These are phyloP conservation scores for Irpex sp. DNA, from an alignment of 1,284 basidiomycete genomes.

Conservation along the genomic window DNA sequence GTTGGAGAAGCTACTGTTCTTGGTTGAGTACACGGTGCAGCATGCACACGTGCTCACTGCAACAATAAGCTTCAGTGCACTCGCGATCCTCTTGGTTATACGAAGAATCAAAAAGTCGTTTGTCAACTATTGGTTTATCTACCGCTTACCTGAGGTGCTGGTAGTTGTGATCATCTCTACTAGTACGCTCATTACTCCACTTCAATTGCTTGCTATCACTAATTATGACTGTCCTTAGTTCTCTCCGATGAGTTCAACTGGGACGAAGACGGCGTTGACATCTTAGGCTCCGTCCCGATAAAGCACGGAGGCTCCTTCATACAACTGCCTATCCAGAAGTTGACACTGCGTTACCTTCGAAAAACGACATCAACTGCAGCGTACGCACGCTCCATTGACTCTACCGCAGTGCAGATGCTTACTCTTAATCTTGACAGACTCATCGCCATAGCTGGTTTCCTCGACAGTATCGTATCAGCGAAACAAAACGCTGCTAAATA, in stretches of 20 bases:
- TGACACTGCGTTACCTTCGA: constrained; percentile 62
- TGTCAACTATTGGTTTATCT: constrained; percentile 60
- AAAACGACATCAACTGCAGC: constrained; percentile 78
- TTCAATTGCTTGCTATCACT: background rate
- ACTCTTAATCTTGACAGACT: constrained; percentile 40
- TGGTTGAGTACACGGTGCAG: constrained; percentile 59
- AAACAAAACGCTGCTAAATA: constrained; percentile 85
- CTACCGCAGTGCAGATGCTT: background rate
- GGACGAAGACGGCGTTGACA: constrained; percentile 76
- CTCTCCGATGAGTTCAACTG: constrained; percentile 70
- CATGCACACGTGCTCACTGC: constrained; percentile 66
- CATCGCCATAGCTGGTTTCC: constrained; percentile 71
- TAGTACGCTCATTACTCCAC: constrained; percentile 41
- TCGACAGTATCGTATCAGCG: constrained; percentile 82
- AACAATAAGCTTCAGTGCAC: constrained; percentile 65
- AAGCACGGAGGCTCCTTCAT: constrained; percentile 57
- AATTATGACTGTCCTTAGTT: constrained; percentile 39
- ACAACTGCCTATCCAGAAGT: constrained; percentile 60
- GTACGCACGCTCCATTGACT: constrained; percentile 37
- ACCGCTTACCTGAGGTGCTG: constrained; percentile 83
- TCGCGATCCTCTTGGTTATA: constrained; percentile 62
- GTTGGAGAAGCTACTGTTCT: constrained; percentile 74
- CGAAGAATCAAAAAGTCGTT: constrained; percentile 51
- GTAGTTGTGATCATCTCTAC: constrained; percentile 77
- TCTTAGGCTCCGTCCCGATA: constrained; percentile 75